These are phyloP conservation scores for Umbilicus rupestris DNA, from an alignment of 164 flowering plant species.

Conservation along the genomic window DNA sequence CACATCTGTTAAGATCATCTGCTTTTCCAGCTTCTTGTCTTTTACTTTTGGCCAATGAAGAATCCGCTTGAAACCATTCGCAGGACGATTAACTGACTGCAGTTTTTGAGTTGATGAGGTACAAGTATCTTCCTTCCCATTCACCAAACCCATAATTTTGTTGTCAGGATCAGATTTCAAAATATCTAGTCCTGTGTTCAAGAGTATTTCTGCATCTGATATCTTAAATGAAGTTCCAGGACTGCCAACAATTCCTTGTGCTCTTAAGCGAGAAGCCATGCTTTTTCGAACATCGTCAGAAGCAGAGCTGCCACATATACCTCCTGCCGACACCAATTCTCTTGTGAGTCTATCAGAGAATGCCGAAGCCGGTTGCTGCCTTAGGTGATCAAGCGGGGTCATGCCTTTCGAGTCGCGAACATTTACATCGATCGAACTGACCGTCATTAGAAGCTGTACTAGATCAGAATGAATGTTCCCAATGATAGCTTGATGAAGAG, in stretches of 20 bases:
- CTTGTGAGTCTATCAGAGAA: slow-evolving; percentile 43
- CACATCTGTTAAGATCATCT: slow-evolving; percentile 22
- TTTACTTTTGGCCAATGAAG: slow-evolving; percentile 56
- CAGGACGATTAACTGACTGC: slow-evolving; percentile 31
- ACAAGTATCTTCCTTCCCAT: background rate
- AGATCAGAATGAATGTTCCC: slow-evolving; percentile 48
- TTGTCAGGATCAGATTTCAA: slow-evolving; percentile 14
- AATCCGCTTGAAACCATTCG: slow-evolving; percentile 45
- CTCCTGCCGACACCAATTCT: slow-evolving; percentile 57
- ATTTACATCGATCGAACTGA: slow-evolving; percentile 33
- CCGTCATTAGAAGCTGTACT: slow-evolving; percentile 43
- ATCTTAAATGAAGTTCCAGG: slow-evolving; percentile 54
- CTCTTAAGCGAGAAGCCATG: slow-evolving; percentile 40
- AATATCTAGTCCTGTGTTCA: slow-evolving; percentile 34
- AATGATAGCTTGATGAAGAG: slow-evolving; percentile 52
- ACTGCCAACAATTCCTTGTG: slow-evolving; percentile 33
- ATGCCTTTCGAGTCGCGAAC: slow-evolving; percentile 31
- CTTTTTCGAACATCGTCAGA: slow-evolving; percentile 29
- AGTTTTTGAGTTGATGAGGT: slow-evolving; percentile 15
- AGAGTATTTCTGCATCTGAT: slow-evolving; percentile 42
- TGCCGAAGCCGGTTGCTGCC: slow-evolving; percentile 35
- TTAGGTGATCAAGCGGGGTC: slow-evolving; percentile 60
- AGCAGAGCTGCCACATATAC: slow-evolving; percentile 32
- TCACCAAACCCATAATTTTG: slow-evolving; percentile 15
- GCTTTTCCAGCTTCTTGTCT: slow-evolving; percentile 23